Evolutionary conservation across 768 basidiomycete genomes (phyloP).

Genomic region (Mycena epipterygia): DNA sequence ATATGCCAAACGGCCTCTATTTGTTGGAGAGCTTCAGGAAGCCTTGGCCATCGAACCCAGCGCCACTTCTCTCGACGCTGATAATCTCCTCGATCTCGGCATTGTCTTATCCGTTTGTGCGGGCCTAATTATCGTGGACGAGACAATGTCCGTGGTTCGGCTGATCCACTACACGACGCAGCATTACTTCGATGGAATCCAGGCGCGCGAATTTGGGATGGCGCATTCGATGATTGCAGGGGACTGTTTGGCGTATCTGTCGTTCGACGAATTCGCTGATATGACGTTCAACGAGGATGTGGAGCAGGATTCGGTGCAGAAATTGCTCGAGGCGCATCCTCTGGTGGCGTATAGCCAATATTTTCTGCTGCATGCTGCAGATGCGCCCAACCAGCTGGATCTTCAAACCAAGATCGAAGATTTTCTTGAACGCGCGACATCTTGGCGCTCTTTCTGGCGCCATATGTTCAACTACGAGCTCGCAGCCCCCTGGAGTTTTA

Average conservation of each 20-base stretch:
- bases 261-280: background rate
- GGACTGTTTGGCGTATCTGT: background rate
- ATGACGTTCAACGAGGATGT: background rate
- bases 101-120: slow-evolving; percentile 8
- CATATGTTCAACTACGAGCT: background rate
- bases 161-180: slow-evolving; percentile 8
- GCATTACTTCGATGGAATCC: slow-evolving; percentile 4
- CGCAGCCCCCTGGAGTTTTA: background rate
- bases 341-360: slow-evolving; percentile 1
- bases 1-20: slow-evolving; percentile 8
- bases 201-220: background rate
- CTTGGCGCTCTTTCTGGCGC: background rate
- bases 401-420: background rate
- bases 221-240: background rate
- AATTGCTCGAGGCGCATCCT: background rate
- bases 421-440: background rate
- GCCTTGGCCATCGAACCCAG: slow-evolving; percentile 3
- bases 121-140: slow-evolving; percentile 1
- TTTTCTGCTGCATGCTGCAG: slow-evolving; percentile 1
- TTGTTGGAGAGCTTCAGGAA: slow-evolving; percentile 1
- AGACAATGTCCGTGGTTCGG: slow-evolving; percentile 6
- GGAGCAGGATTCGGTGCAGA: background rate
- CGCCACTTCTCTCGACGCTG: background rate
- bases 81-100: background rate
- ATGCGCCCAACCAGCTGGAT: background rate